Evolutionary conservation across 345 rosid species (phyloP), one percentile per base, ranked within the genome.

Genomic region (Eucalyptus cloeziana): DNA sequence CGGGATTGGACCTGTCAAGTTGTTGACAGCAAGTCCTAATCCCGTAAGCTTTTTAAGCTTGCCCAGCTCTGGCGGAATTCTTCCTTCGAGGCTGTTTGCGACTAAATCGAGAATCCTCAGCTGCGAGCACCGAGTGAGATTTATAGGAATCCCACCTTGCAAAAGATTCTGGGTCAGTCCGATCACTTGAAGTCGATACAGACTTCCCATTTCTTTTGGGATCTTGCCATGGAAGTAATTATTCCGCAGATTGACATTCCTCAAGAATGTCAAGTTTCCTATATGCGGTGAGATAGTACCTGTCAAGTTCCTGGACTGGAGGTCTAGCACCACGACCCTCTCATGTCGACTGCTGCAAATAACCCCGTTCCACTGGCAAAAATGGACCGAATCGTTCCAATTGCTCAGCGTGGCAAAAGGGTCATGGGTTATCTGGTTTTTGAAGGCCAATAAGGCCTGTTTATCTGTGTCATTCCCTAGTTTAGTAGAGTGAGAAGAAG

Each of bases 301-400:
- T 37, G 90, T 51, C 87, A 91, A 86, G 87, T 89, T 89, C 85
- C 25, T 37, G 50, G 64, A 31, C 13, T 47, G 5, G 58, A 92
- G 89, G 88, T 86, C 85, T 24, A 92, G 50, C 6, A 81, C 87
- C 30, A 88, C 71, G 30, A 90, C 91, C 40, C 93, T 90, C 12
- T 45, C 88, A 60, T 87, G 90, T 15, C 89, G 64, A 15, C 79
- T 13, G 79, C 90, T n/a, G 67, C 93, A 92, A 50, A 62, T 47
- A 22, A 92, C 89, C 5, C 93, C 93, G 30, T 47, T n/a, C 93
- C 93, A 91, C 24, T 14, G 89, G 86, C 89, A 90, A 85, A 87
- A 89, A 44, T 80, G 67, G n/a, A 83, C 13, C 6, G 93, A 90
- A 86, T 89, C 89, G 67, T 92, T 89, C 92, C 93, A 92, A 21